Percentiles rank a stretch among this genome's conserved stretches.
Evolutionary conservation across 768 basidiomycete genomes (phyloP).

Genomic region (Auricularia heimuer): DNA sequence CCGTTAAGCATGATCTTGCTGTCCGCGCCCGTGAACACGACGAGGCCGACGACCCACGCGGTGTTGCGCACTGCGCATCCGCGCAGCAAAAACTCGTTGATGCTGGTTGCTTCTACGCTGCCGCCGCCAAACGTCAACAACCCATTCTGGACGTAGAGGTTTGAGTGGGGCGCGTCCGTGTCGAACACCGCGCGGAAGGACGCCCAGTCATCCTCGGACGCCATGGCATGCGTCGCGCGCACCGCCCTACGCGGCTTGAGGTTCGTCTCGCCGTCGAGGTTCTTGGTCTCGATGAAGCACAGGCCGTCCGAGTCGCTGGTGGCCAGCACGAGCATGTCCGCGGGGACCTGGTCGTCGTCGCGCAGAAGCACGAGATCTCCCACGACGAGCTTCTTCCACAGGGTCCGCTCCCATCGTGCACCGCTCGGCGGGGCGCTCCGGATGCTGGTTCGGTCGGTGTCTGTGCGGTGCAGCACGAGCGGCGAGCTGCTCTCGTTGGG

Average conservation of each 20-base stretch:
- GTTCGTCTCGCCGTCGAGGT: conserved; percentile 95
- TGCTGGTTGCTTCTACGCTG: conserved; percentile 64
- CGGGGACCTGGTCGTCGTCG: conserved; percentile 94
- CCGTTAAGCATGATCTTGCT: conserved; percentile 90
- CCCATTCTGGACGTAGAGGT: conserved; percentile 84
- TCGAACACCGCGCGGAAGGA: conserved; percentile 80
- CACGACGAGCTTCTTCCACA: conserved; percentile 98
- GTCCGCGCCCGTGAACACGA: conserved; percentile 87
- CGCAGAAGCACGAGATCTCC: conserved; percentile 85
- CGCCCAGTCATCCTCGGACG: conserved; percentile 84
- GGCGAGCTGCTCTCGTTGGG: neutral
- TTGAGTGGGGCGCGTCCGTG: conserved; percentile 88
- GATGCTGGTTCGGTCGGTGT: neutral
- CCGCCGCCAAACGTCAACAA: conserved; percentile 67
- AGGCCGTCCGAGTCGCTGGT: conserved; percentile 86
- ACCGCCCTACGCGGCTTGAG: conserved; percentile 77
- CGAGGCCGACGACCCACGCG: conserved; percentile 86
- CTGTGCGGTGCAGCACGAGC: neutral
- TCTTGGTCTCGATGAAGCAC: conserved; percentile 97
- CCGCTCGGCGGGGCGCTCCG: neutral
- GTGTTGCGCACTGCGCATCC: conserved; percentile 89
- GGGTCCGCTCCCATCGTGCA: conserved; percentile 84
- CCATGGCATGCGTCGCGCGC: conserved; percentile 63
- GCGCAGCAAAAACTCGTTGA: conserved; percentile 88
- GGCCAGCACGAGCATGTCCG: conserved; percentile 86